Evolutionary conservation across 768 basidiomycete genomes (phyloP).

Genomic region (Tricholoma matsutake): DNA sequence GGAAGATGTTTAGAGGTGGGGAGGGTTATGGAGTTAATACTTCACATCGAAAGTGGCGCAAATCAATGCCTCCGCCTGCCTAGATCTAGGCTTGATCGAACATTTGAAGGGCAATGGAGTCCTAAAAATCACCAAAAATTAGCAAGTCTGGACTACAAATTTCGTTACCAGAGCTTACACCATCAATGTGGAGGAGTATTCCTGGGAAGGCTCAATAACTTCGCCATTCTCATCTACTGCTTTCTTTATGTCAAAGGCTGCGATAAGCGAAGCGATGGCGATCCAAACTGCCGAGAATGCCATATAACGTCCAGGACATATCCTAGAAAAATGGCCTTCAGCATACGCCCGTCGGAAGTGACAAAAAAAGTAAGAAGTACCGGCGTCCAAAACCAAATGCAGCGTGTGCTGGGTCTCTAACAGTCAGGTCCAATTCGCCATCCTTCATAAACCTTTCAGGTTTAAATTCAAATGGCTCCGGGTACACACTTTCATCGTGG

Average conservation of each 20-base stretch:
- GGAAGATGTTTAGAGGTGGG: too few species aligned
- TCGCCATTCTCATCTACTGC: too few species aligned
- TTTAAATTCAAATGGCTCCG: conserved; percentile 16
- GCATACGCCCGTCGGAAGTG: neutral
- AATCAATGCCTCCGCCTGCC: neutral
- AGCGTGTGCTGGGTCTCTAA: neutral
- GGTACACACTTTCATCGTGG: conserved; percentile 12
- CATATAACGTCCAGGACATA: conserved; percentile 31
- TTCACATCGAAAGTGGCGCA: neutral
- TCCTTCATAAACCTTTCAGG: conserved; percentile 7
- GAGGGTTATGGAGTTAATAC: neutral
- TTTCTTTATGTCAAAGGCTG: too few species aligned
- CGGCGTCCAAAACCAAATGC: too few species aligned
- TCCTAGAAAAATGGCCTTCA: conserved; percentile 7
- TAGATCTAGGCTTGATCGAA: neutral
- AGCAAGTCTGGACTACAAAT: neutral
- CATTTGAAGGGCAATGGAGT: neutral
- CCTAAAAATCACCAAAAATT: neutral
- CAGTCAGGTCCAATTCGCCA: conserved; percentile 6
- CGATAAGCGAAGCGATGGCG: conserved; percentile 25
- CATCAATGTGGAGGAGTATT: conserved; percentile 27
- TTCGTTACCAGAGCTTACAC: conserved; percentile 19
- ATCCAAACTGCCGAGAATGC: conserved; percentile 27
- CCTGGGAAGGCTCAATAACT: too few species aligned
- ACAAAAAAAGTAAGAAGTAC: neutral